These are phyloP conservation scores for Suhomyces bolitotheri DNA, from an alignment of 1,139 yeast genomes.

Conservation along the genomic window DNA sequence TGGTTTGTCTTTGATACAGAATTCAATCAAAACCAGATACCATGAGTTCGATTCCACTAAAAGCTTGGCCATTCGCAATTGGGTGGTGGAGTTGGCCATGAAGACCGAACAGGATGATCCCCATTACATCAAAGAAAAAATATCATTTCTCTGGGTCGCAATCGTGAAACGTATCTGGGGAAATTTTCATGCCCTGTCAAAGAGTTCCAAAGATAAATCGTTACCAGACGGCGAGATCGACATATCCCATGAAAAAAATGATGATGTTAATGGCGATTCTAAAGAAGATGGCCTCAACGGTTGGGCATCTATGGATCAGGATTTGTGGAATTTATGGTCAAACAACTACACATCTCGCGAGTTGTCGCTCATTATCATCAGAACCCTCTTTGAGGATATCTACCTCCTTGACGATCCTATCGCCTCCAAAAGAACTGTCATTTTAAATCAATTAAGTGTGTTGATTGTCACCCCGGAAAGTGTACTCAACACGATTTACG, in stretches of 20 bases:
- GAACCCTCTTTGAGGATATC: constrained; percentile 92
- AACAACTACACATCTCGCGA: constrained; percentile 65
- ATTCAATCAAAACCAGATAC: constrained; percentile 62
- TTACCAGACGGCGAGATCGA: constrained; percentile 1
- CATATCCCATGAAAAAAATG: constrained; percentile 10
- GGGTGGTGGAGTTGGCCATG: constrained; percentile 79
- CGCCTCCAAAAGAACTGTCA: constrained; percentile 77
- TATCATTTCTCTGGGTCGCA: constrained; percentile 89
- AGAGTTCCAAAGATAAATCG: constrained; percentile 7
- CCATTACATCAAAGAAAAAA: constrained; percentile 83
- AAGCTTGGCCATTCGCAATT: constrained; percentile 67
- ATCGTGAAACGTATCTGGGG: constrained; percentile 97
- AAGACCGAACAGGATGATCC: constrained; percentile 70
- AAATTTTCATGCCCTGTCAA: constrained; percentile 23
- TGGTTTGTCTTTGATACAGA: constrained; percentile 78
- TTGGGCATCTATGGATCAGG: constrained; percentile 89
- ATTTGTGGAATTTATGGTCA: constrained; percentile 75
- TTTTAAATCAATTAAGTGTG: constrained; percentile 79
- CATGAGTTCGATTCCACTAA: constrained; percentile 61
- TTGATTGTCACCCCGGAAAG: constrained; percentile 75
- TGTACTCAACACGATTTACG: constrained; percentile 66
- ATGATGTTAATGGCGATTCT: constrained; percentile 6
- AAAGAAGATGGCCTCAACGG: constrained; percentile 55
- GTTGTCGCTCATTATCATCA: constrained; percentile 69
- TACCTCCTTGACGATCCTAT: constrained; percentile 88